Percentiles rank a stretch among this genome's conserved stretches.
Evolutionary conservation across 2,329 filamentous ascomycete species (phyloP).

Genomic region (Diaporthe humulicola): DNA sequence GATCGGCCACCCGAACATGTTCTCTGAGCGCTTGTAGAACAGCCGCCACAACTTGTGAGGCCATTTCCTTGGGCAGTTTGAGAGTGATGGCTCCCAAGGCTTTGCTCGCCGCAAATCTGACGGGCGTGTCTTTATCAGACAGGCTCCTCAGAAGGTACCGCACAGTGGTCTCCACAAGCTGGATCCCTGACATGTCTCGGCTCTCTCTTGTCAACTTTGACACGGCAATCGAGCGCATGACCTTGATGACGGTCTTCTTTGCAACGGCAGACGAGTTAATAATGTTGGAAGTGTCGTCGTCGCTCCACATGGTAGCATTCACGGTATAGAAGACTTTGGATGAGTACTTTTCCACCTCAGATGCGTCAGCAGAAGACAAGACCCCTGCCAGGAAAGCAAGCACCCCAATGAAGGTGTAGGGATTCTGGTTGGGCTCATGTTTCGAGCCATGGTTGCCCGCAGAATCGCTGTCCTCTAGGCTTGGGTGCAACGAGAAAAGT

Average conservation of each 20-base stretch:
- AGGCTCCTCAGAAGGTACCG: conserved; percentile 84
- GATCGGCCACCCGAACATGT: conserved; percentile 68
- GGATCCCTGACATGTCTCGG: conserved; percentile 58
- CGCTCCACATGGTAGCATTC: conserved; percentile 59
- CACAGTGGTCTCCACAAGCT: conserved; percentile 83
- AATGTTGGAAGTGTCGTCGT: conserved; percentile 61
- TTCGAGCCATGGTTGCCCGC: conserved; percentile 35
- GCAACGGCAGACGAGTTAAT: conserved; percentile 82
- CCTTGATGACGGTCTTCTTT: conserved; percentile 86
- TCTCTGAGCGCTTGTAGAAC: conserved; percentile 78
- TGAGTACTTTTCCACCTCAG: conserved; percentile 79
- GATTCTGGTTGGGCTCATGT: conserved; percentile 56
- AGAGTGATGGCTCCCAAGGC: conserved; percentile 88
- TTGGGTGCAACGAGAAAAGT: conserved; percentile 68
- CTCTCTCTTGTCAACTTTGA: conserved; percentile 70
- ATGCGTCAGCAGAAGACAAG: conserved; percentile 78
- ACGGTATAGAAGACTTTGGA: conserved; percentile 75
- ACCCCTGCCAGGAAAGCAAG: conserved; percentile 85
- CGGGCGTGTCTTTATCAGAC: conserved; percentile 90
- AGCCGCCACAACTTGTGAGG: conserved; percentile 87
- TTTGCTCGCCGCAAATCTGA: conserved; percentile 92
- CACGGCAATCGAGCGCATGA: conserved; percentile 80
- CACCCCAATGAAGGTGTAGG: conserved; percentile 83
- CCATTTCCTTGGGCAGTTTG: conserved; percentile 84
- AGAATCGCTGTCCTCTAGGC: conserved; percentile 44